phyloP scores from a whole-genome alignment of 371 early-diverging fungal species.

The Sanchytrium tribonematis region DNA sequence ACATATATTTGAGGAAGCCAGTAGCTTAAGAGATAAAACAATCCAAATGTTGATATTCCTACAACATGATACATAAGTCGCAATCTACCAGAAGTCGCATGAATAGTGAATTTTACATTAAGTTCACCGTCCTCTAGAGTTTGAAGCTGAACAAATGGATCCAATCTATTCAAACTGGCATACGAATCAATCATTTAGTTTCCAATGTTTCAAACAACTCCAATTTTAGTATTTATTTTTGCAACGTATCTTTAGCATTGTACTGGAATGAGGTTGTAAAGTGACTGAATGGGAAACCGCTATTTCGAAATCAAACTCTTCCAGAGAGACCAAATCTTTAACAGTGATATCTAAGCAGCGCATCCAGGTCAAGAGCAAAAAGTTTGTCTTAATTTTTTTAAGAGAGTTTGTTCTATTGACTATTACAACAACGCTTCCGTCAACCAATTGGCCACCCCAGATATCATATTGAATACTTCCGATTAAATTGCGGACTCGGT shows the following conservation, averaged over 20 bases:
- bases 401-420: no score
- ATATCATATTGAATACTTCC: slow-evolving; percentile 5
- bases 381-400: no score
- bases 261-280: no score
- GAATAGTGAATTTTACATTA: neutral
- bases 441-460: no score
- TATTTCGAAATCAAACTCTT: neutral
- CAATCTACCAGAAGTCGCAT: neutral
- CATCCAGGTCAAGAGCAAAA: no score
- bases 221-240: neutral
- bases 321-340: no score
- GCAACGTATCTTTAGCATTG: no score
- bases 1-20: slow-evolving; percentile 56
- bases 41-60: slow-evolving; percentile 35
- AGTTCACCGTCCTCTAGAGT: neutral
- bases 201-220: neutral
- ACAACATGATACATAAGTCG: slow-evolving; percentile 21
- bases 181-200: neutral
- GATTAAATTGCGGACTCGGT: no score
- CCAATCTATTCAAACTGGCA: neutral
- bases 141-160: neutral
- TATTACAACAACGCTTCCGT: no score
- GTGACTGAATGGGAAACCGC: neutral
- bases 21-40: slow-evolving; percentile 38
- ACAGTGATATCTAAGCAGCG: no score